Percentiles rank a stretch among this genome's conserved stretches.
phyloP scores from a whole-genome alignment of 768 basidiomycete genomes.

The Peribolospora kevripleyi region DNA sequence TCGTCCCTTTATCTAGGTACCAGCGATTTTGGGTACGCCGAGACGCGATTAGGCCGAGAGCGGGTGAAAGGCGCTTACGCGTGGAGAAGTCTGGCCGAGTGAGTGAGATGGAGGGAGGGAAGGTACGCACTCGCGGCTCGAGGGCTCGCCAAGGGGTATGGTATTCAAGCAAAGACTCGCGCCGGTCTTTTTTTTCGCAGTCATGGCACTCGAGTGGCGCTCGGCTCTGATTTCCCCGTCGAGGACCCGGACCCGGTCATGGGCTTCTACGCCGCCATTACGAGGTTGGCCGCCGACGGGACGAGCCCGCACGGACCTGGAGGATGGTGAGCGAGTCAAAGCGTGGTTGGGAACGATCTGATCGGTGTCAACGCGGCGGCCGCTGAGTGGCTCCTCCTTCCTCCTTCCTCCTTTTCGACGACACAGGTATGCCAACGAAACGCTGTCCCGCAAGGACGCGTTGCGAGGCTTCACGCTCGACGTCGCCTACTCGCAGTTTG shows the following conservation, averaged over 20 bases:
- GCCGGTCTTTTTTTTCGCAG: constrained; percentile 8
- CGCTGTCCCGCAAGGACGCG: constrained; percentile 55
- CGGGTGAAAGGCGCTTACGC: constrained; percentile 76
- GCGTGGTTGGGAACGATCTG: no score
- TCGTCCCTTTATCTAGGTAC: constrained; percentile 26
- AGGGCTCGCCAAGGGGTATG: no score
- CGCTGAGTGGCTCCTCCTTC: background rate
- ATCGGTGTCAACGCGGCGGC: no score
- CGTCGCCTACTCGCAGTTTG: constrained; percentile 66
- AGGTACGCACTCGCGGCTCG: no score
- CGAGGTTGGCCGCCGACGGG: constrained; percentile 43
- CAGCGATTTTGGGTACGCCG: constrained; percentile 83
- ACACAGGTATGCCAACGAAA: constrained; percentile 45
- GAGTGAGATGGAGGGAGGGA: constrained; percentile 11
- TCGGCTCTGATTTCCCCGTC: constrained; percentile 87
- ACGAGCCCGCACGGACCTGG: constrained; percentile 48
- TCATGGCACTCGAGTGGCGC: constrained; percentile 31
- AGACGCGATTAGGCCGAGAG: constrained; percentile 49
- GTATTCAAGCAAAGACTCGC: no score
- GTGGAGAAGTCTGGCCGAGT: constrained; percentile 55
- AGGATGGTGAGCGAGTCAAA: constrained; percentile 41
- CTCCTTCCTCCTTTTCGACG: background rate
- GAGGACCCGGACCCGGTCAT: constrained; percentile 70
- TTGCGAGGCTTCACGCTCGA: constrained; percentile 63
- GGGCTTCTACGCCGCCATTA: constrained; percentile 71